Conservation (phyloP, 805 yeast genomes). For the Candida awuae region DNA sequence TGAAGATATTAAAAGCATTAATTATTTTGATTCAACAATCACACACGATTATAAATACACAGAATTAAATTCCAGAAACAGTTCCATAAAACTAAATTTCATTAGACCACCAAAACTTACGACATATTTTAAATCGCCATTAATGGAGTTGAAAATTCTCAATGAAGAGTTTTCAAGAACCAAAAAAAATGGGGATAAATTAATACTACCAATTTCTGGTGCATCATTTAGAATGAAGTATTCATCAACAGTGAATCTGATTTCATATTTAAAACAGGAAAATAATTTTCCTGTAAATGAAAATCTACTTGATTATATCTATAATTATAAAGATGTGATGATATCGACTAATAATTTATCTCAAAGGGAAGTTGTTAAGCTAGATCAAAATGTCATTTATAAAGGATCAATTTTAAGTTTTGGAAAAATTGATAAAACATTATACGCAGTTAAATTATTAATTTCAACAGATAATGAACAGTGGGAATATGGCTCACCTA, state of each 20-base stretch:
- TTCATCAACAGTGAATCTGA: neutral
- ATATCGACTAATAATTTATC: neutral
- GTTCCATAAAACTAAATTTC: neutral
- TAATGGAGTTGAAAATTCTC: neutral
- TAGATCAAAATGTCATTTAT: neutral
- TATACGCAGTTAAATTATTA: conserved; percentile 6
- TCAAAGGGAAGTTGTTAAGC: neutral
- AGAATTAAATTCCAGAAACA: neutral
- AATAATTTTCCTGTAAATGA: neutral
- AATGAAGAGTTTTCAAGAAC: neutral
- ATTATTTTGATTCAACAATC: neutral
- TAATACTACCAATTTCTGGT: neutral
- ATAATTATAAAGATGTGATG: conserved; percentile 1
- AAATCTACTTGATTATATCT: neutral
- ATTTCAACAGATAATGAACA: neutral
- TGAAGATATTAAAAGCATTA: neutral
- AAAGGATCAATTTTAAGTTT: neutral
- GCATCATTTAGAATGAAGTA: neutral
- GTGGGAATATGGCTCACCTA: conserved; percentile 5
- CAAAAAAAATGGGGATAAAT: neutral
- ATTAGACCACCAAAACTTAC: neutral
- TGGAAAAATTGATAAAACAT: conserved; percentile 3
- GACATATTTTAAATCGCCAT: neutral
- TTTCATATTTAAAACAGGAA: neutral
- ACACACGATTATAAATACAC: neutral